Conservation (phyloP, 2,329 filamentous ascomycete genomes). For the Xylariaceae sp. region DNA sequence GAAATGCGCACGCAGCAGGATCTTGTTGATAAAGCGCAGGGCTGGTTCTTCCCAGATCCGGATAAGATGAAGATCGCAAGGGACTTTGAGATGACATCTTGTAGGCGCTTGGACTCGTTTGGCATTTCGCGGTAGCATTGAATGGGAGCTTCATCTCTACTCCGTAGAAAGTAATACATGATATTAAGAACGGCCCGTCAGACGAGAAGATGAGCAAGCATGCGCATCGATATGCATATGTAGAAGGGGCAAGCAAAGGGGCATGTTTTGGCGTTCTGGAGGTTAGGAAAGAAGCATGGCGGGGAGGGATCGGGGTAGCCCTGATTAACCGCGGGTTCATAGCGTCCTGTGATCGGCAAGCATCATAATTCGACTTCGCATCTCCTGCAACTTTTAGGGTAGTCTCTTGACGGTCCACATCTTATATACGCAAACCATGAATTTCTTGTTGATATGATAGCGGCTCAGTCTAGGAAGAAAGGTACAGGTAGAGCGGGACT, state of each 20-base stretch:
- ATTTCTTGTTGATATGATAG: too few relatives aligned
- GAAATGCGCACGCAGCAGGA: conserved; percentile 71
- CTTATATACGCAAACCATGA: too few relatives aligned
- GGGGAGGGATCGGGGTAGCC: neutral
- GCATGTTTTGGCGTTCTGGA: conserved; percentile 25
- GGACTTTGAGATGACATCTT: conserved; percentile 57
- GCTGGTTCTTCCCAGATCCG: conserved; percentile 84
- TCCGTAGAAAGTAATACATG: conserved; percentile 13
- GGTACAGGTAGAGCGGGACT: too few relatives aligned
- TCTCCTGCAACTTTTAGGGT: too few relatives aligned
- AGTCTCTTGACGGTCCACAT: too few relatives aligned
- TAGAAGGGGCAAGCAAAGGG: too few relatives aligned
- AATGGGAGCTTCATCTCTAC: neutral
- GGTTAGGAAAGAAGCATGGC: conserved; percentile 7
- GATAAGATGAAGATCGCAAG: conserved; percentile 77
- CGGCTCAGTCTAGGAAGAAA: too few relatives aligned
- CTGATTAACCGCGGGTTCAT: conserved; percentile 6
- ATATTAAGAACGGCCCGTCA: neutral
- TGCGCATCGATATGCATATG: neutral
- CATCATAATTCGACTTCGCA: neutral
- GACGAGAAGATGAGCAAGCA: neutral
- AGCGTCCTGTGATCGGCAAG: neutral
- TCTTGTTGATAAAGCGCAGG: conserved; percentile 77
- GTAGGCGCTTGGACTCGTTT: conserved; percentile 56
- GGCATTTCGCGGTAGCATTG: conserved; percentile 40